Evolutionary conservation across 2,329 filamentous ascomycete genomes (phyloP).

Genomic region (Sporothrix inflata): DNA sequence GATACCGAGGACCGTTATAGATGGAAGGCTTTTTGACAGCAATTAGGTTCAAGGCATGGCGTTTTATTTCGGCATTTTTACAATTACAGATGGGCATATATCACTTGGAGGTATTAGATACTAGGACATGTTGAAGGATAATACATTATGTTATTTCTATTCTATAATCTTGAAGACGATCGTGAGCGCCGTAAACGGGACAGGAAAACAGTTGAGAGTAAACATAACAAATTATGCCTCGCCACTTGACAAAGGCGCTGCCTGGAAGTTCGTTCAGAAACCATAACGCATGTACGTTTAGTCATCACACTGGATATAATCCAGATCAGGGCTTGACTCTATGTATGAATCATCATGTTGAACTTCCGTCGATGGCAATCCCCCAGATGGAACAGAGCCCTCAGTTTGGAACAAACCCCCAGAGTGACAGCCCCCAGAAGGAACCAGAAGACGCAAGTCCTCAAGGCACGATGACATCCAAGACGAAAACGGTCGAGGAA

Average conservation of each 20-base stretch:
- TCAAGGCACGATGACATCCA: neutral
- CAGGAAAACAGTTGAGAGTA: neutral
- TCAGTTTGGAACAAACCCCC: conserved; percentile 37
- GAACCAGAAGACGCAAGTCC: conserved; percentile 35
- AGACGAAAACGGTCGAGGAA: neutral
- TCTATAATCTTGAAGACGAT: neutral
- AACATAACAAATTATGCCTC: neutral
- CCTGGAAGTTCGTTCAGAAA: conserved; percentile 44
- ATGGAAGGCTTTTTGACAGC: neutral
- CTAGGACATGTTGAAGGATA: neutral
- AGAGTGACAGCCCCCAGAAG: neutral
- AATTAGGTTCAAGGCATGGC: neutral
- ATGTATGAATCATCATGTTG: conserved; percentile 90
- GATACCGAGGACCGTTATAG: neutral
- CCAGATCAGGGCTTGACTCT: conserved; percentile 98
- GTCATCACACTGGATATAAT: conserved; percentile 48
- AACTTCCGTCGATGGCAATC: conserved; percentile 51
- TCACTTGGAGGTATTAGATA: neutral
- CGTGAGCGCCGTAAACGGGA: neutral
- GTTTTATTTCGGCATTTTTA: neutral
- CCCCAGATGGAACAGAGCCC: conserved; percentile 37
- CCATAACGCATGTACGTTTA: conserved; percentile 45
- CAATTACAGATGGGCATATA: neutral
- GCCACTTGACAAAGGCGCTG: conserved; percentile 30
- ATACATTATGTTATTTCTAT: neutral